Evolutionary conservation across 805 yeast genomes (phyloP), one percentile per base, ranked within the genome.

Genomic region (Kodamaea hsintzibuensis): DNA sequence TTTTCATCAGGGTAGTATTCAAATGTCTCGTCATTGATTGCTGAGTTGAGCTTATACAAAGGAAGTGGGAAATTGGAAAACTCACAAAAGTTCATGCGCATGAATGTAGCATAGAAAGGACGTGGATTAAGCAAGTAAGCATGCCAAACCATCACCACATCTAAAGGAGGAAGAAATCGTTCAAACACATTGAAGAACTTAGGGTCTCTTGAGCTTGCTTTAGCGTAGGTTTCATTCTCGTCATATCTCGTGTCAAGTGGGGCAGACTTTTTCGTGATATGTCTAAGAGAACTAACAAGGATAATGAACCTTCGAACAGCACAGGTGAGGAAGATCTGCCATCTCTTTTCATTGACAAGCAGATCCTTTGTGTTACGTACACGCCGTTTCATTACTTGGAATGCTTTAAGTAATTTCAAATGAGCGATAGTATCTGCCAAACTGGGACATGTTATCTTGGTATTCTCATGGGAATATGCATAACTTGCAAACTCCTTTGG

Each of bases 131-230:
- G 54, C 40, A 63, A 42, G 42, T 63, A 61, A 1, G 65, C 54
- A 42, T 65, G 62, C 69, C 68, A 65, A 13, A 65, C 62, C 62
- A 64, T 54, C 17, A 63, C 19, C 2, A 65, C 59, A 49, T 65
- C 69, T 38, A 65, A 52, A 3, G 67, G 67, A 1, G 68, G 67
- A 14, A 61, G 37, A 13, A 54, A 9, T 10, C 35, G 14, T 30
- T 30, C 48, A 19, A 50, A 50, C 43, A 39, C 18, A 17, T 39
- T 38, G 16, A 9, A 22, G 14, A 33, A 17, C 4, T 18, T 17
- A 2, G 17, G 40, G 42, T 42, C 27, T 33, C 43, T 42, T n/a
- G 19, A 22, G 5, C 17, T 14, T 2, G 43, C 37, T 14, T 46
- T 7, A 13, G 25, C 10, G 16, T n/a, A 35, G 14, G 51, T 40